Base-by-base conservation (phyloP, 2,329 filamentous ascomycete genomes). In the Pseudocercospora pini-densiflorae region DNA sequence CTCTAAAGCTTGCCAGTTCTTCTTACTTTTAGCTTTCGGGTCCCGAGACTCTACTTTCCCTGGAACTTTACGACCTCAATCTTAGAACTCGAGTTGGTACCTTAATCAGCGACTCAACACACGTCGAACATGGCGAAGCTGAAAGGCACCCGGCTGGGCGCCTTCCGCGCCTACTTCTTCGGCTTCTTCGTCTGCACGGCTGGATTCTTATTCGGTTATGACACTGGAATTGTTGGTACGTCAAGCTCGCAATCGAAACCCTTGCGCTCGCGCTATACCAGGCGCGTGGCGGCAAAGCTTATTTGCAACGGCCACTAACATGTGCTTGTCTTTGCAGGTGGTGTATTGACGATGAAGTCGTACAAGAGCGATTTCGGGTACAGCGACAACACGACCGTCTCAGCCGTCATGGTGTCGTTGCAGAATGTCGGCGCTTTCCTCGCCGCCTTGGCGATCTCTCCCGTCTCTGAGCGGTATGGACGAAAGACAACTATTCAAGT, bases 401-500 rank as follows among this genome's bases (percentile, higher is more conserved):
- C 63, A 19, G 70, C 73, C 4, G 81, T 85, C 58, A 80, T 82
- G 40, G 82, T 85, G 21, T 81, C 82, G 2, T 81, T 86, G 19
- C 83, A 86, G 61, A 83, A 86, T 67, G 81, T 84, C 8, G 84
- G 84, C 24, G 83, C 84, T 36, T 83, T 87, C 65, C 80, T 84
- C 29, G 84, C 84, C 23, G 84, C 83, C 66, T 81, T 86, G 61
- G 70, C 79, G 29, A 80, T 85, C 59, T 84, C 82, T 76, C 83
- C 83, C 0, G 61, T 86, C 9, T 84, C 81, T 5, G 81, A 84
- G 61, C 74, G 75, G 23, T 77, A 79, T 57, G 85, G 84, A 12
- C 79, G 85, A 16, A 79, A 80, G 31, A 76, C 74, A 61, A 79
- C 81, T 10, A 80, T 86, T 64, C 79, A 83, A 53, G 72, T 81